phyloP scores from a whole-genome alignment of 805 yeast genomes.

The Cyberlindnera nakhonratchasimensis region DNA sequence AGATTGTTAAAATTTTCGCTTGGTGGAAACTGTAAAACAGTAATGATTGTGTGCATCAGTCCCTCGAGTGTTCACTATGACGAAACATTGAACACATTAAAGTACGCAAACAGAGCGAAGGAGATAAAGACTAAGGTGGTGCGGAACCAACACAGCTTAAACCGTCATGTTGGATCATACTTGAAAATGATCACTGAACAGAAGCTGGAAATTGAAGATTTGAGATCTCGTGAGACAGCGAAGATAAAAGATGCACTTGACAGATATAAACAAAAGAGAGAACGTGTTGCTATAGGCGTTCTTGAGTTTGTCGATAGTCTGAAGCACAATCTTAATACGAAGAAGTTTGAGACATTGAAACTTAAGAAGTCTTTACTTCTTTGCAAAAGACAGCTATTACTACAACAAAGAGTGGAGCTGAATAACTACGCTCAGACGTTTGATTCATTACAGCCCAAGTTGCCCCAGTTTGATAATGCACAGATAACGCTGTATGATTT shows the following conservation, averaged over 20 bases:
- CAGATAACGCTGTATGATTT: constrained; percentile 33
- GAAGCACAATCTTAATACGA: constrained; percentile 38
- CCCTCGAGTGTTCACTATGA: constrained; percentile 88
- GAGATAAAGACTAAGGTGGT: constrained; percentile 79
- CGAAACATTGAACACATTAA: constrained; percentile 86
- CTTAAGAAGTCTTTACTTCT: constrained; percentile 35
- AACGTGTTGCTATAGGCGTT: constrained; percentile 38
- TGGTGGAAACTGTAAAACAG: constrained; percentile 93
- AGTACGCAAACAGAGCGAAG: constrained; percentile 89
- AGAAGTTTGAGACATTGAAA: constrained; percentile 44
- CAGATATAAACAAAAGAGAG: constrained; percentile 34
- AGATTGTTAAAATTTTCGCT: constrained; percentile 81
- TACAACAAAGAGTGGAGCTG: constrained; percentile 42
- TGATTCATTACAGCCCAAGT: constrained; percentile 22
- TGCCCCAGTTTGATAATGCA: constrained; percentile 26
- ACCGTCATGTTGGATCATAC: constrained; percentile 82
- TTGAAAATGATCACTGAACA: constrained; percentile 82
- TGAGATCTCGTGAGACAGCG: constrained; percentile 50
- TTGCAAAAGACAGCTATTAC: constrained; percentile 38
- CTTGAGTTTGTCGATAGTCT: constrained; percentile 42
- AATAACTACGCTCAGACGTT: constrained; percentile 20
- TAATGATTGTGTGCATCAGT: constrained; percentile 92
- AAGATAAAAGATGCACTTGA: constrained; percentile 38
- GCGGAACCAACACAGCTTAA: constrained; percentile 70
- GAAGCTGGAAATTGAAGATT: constrained; percentile 65